Percentiles rank a stretch among this genome's conserved stretches.
These are phyloP conservation scores for Carex parvula DNA, from an alignment of 176 grass and related monocot species.

Conservation along the genomic window DNA sequence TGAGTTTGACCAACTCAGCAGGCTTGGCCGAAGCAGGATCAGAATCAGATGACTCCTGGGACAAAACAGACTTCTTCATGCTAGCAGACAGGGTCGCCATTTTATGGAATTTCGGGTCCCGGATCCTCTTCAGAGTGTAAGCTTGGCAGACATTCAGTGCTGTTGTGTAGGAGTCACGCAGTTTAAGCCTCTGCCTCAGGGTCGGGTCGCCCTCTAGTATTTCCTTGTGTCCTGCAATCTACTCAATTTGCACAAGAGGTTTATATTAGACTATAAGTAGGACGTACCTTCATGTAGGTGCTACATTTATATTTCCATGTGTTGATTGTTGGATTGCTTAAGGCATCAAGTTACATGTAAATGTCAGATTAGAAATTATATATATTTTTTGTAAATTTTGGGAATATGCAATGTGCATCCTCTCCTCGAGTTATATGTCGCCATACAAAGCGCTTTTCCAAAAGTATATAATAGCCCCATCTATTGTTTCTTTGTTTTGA, in stretches of 20 bases:
- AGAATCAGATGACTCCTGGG: conserved; percentile 31
- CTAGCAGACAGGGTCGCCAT: background rate
- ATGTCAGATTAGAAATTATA: background rate
- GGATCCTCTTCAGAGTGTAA: conserved; percentile 55
- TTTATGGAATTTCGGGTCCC: conserved; percentile 42
- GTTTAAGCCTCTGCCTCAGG: conserved; percentile 50
- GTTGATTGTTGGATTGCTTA: background rate
- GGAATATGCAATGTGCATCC: background rate
- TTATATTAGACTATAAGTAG: conserved; percentile 17
- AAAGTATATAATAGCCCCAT: background rate
- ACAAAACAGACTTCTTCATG: conserved; percentile 37
- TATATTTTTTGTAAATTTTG: background rate
- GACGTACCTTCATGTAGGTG: background rate
- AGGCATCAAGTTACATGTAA: background rate
- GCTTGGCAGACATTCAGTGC: conserved; percentile 60
- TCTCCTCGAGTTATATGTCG: background rate
- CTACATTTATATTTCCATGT: background rate
- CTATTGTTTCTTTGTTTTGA: background rate
- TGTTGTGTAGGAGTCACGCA: conserved; percentile 59
- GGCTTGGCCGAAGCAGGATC: conserved; percentile 27
- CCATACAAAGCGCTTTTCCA: background rate
- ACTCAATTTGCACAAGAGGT: background rate
- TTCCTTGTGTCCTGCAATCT: conserved; percentile 55
- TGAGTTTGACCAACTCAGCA: conserved; percentile 47
- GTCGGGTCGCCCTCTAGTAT: conserved; percentile 46